Evolutionary conservation across 805 yeast species (phyloP), one percentile per base, ranked within the genome.

Genomic region (Zygotorulaspora sp.): DNA sequence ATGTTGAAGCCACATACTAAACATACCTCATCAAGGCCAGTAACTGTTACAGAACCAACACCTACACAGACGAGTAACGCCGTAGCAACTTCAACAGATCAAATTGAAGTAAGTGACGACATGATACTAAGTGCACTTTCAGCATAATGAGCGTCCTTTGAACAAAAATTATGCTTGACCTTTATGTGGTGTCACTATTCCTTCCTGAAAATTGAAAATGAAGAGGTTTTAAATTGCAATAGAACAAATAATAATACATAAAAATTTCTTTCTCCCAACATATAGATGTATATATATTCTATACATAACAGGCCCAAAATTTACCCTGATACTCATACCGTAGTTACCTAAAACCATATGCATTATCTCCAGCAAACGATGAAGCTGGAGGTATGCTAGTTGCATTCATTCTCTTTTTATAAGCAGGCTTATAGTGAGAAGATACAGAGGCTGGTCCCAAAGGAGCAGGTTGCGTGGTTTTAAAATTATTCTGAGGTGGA

Each of bases 1-100:
- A 62, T 88, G 47, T 71, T 85, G 42, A 83, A 79, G 51, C 89
- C 89, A 0, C 65, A 56, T 44, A 37, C 40, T 27, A 36, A 41
- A 17, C 38, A 32, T n/a, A 12, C 28, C 15, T 22, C 41, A 14
- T 17, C 34, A 4, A 13, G 31, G n/a, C 21, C 30, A 21, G 26
- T 17, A 12, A 24, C 41, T 8, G n/a, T 22, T 20, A 15, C 18
- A 17, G 25, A n/a, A 2, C 25, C 19, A n/a, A 24, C 23, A 9
- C 30, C 37, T 11, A 12, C 30, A n/a, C 15, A 5, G 14, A 26
- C 30, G 6, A 17, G 17, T 9, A n/a, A 14, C 14, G 30, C 28
- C n/a, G n/a, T 12, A 6, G 28, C 28, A 25, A 25, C 14, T 10
- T 6, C 30, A 14, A 26, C 30, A 26, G 30, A 26, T 12, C 17